phyloP scores from a whole-genome alignment of 169 alveolate species.

The Cryptosporidium andersoni region DNA sequence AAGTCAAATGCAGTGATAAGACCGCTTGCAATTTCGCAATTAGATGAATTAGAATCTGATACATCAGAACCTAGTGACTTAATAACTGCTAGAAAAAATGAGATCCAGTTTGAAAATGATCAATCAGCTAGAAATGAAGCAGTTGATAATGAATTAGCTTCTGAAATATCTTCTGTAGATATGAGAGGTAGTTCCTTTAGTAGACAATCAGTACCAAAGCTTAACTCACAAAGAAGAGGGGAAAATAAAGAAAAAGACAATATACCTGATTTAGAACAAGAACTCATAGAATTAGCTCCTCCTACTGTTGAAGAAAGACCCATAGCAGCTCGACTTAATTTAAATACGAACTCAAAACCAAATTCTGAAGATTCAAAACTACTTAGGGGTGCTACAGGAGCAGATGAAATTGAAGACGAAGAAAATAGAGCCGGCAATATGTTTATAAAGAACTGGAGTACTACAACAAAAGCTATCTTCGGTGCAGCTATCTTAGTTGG shows the following conservation, averaged over 20 bases:
- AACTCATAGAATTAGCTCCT: background rate
- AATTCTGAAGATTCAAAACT: background rate
- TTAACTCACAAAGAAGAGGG: too few relatives aligned
- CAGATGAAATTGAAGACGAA: constrained; percentile 21
- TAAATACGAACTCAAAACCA: background rate
- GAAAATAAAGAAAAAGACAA: too few relatives aligned
- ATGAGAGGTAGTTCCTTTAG: too few relatives aligned
- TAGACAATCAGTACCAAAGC: too few relatives aligned
- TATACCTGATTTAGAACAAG: background rate
- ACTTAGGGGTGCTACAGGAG: constrained; percentile 14
- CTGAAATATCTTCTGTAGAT: too few relatives aligned
- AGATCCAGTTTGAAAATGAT: too few relatives aligned
- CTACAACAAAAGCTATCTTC: constrained; percentile 48
- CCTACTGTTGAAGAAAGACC: background rate
- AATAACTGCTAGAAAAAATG: too few relatives aligned
- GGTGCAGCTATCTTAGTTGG: constrained; percentile 67
- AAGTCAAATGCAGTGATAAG: background rate
- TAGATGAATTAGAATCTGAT: too few relatives aligned
- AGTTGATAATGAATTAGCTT: too few relatives aligned
- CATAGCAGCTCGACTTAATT: background rate
- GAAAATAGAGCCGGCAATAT: background rate
- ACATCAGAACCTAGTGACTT: too few relatives aligned
- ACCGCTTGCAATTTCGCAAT: too few relatives aligned
- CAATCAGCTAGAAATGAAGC: too few relatives aligned
- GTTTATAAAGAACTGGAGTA: constrained; percentile 21